Base-by-base conservation (phyloP, 345 rosid genomes). In the Kandelia obovata region DNA sequence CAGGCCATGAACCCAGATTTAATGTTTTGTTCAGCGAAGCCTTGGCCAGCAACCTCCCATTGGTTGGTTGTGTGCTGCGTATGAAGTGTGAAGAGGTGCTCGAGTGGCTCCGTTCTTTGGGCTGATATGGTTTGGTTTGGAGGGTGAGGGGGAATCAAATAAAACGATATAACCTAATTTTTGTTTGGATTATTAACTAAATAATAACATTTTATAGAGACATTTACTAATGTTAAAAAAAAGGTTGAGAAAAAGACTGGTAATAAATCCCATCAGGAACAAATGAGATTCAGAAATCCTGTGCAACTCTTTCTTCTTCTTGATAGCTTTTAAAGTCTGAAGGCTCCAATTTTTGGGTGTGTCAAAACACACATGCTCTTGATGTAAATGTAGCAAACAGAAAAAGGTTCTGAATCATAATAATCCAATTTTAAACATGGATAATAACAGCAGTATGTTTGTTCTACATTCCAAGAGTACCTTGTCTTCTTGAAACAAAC, bases 31-130 rank as follows among this genome's bases (percentile, higher is more conserved):
- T 7, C 39, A 35, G 57, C 13, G 70, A 67, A 1, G 66, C 61
- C 19, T 73, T 86, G 83, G 81, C 75, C 0, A 47, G 76, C 0
- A 83, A 86, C 57, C 23, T 74, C 6, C 30, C 11, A 0, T 4
- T 81, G 16, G 65, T 67, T 30, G 39, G 39, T 1, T 17, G 34
- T 7, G 60, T 61, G 6, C 16, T 80, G 59, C 32, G 51, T 3
- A 69, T 58, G 2, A 47, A 47, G n/a, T 67, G 72, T 7, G 28
- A 65, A 23, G 69, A 47, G 0, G 43, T 69, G 11, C 79, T 81
- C 6, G 55, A 71, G 4, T 70, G 76, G 57, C 2, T 77, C 49
- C 23, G 5, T 5, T 53, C 76, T 0, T n/a, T 72, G 32, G 32
- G 76, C 67, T 20, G 76, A 72, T 58, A 28, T 28, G 21, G 21